phyloP scores from a whole-genome alignment of 1,284 basidiomycete genomes.

The Testicularia cyperi region DNA sequence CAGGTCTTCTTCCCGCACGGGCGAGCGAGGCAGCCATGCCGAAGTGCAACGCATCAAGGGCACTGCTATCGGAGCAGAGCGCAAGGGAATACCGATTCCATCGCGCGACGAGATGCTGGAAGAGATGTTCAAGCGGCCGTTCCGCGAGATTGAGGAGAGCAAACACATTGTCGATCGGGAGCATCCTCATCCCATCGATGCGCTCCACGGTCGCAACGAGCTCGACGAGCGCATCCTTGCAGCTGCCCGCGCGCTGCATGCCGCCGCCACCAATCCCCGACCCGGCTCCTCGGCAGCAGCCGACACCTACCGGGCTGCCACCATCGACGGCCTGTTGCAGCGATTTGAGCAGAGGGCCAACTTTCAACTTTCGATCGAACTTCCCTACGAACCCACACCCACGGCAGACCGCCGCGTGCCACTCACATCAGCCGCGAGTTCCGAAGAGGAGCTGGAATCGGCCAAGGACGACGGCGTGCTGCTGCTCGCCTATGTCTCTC shows the following conservation, averaged over 20 bases:
- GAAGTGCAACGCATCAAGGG: conserved; percentile 36
- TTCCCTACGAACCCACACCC: conserved; percentile 54
- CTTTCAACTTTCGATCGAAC: conserved; percentile 48
- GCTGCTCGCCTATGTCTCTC: conserved; percentile 67
- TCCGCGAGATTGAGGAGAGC: conserved; percentile 26
- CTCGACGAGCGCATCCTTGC: conserved; percentile 48
- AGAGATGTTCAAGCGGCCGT: conserved; percentile 35
- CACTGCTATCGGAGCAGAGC: conserved; percentile 30
- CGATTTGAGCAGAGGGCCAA: conserved; percentile 28
- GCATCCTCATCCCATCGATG: conserved; percentile 47
- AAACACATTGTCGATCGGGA: conserved; percentile 33
- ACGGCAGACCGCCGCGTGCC: conserved; percentile 33
- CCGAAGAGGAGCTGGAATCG: conserved; percentile 37
- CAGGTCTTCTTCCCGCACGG: neutral
- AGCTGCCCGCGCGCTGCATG: conserved; percentile 33
- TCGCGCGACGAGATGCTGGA: conserved; percentile 41
- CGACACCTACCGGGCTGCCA: conserved; percentile 12
- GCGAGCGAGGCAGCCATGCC: conserved; percentile 5
- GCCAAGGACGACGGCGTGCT: conserved; percentile 63
- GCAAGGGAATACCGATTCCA: conserved; percentile 30
- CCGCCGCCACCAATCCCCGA: conserved; percentile 6
- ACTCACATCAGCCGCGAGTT: conserved; percentile 37
- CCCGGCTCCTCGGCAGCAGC: conserved; percentile 1
- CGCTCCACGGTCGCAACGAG: conserved; percentile 45
- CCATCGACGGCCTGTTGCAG: conserved; percentile 15